Percentiles rank a stretch among this genome's conserved stretches.
phyloP scores from a whole-genome alignment of 306 rosid species.

The Ceratonia siliqua region DNA sequence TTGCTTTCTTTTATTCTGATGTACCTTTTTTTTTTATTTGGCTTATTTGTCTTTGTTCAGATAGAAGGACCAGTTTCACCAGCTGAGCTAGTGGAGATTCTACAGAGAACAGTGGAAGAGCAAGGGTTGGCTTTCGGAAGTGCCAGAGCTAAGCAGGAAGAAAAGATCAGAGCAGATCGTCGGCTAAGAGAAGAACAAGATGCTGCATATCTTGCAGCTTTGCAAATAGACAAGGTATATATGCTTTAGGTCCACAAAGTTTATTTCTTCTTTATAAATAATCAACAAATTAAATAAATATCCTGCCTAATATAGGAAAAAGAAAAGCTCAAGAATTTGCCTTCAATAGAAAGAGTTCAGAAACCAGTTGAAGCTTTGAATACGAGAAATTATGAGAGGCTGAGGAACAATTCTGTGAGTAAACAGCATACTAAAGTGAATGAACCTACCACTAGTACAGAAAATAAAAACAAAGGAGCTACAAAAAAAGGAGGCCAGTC shows the following conservation, averaged over 20 bases:
- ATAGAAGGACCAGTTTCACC: slow-evolving; percentile 81
- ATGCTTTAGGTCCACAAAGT: no score
- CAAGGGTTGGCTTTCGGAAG: slow-evolving; percentile 75
- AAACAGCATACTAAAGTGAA: slow-evolving; percentile 36
- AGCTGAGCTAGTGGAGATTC: slow-evolving; percentile 77
- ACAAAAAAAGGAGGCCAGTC: slow-evolving; percentile 19
- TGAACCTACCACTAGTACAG: slow-evolving; percentile 37
- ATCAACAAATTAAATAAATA: neutral
- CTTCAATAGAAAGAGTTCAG: neutral
- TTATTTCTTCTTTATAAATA: neutral
- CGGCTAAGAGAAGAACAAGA: slow-evolving; percentile 81
- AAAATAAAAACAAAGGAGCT: slow-evolving; percentile 44
- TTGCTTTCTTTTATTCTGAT: neutral
- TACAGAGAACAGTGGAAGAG: slow-evolving; percentile 83
- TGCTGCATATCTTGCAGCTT: slow-evolving; percentile 71
- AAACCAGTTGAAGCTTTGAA: slow-evolving; percentile 43
- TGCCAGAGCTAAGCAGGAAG: slow-evolving; percentile 50
- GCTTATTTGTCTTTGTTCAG: slow-evolving; percentile 36
- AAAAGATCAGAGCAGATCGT: slow-evolving; percentile 64
- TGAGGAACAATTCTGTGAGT: slow-evolving; percentile 33
- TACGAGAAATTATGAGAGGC: slow-evolving; percentile 44
- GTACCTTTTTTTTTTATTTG: neutral
- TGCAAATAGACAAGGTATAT: slow-evolving; percentile 53
- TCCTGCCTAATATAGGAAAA: neutral
- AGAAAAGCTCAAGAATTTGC: neutral